Base-by-base conservation (phyloP, 2,329 filamentous ascomycete species). In the Colletotrichum sp. region DNA sequence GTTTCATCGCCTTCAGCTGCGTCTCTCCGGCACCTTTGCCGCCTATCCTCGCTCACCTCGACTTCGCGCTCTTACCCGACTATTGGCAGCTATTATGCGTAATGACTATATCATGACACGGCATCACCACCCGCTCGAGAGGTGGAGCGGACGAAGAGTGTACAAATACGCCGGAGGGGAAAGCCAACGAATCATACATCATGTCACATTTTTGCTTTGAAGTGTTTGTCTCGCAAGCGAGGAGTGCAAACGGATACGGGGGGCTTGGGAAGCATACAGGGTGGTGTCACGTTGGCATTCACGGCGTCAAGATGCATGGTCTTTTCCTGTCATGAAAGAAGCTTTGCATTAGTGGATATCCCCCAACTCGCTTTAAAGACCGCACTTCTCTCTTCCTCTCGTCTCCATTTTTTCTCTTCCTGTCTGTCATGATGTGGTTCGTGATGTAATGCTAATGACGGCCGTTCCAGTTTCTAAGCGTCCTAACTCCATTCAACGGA, bases 321-420 rank as follows among this genome's bases (percentile, higher is more conserved):
- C 21, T 36, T 21, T 18, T 4, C 52, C 64, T 26, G 30, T 52
- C 36, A 30, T 66, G 30, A 67, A 21, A 36, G 30, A 39, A 65
- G 3, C 12, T 69, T 73, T 65, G 64, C 73, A 73, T 73, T 64
- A 73, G 69, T 73, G 30, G 57, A 76, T 73, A 76, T 76, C 26
- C 67, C 70, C 69, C 55, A 49, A 64, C 59, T 69, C 64, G 62
- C 62, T 63, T 72, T 75, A 44, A 69, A 69, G 32, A 59, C 32
- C 28, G 66, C 63, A 52, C 15, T 39, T 52, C 34, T 60, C 21
- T 13, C 30, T n/a, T 30, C 26, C 16, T 72, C 34, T 21, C 24
- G n/a, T 34, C 36, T 32, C 55, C 26, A 26, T 8, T 24, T 69
- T 39, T 16, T 16, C n/a, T 15, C 34, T 32, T 12, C 24, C 52